Evolutionary conservation across 345 rosid genomes (phyloP), one percentile per base, ranked within the genome.

Genomic region (Sapria himalayana): DNA sequence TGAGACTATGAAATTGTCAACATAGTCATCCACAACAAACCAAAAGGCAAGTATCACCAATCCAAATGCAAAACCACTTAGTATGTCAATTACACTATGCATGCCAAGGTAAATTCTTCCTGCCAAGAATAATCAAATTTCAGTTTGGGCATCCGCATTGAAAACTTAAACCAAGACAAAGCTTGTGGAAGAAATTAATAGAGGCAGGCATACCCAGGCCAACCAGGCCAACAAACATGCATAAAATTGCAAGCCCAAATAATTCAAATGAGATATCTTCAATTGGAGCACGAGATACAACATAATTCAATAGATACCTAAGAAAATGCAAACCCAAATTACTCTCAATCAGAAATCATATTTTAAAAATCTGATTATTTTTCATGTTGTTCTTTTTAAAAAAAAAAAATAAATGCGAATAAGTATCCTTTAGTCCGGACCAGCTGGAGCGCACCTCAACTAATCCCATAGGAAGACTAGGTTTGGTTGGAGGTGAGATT

Each of bases 91-190:
- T 55, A 74, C 59, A 56, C 95, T 79, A 70, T 89, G 98, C 98
- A 89, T 89, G 46, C 98, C 98, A 11, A 89, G 86, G 79, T 82
- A 89, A 39, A 89, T 65, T 69, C 98, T 79, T 66, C 95, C 98
- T 89, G 54, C 38, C 60, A 72, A 63, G 52, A 20, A 72, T 47
- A 54, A 69, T n/a, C 41, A 37, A 21, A 23, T 41, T 43, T 56
- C 40, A 48, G 39, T 37, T 29, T 9, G 2, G 24, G 25, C 18
- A 43, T 22, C 39, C n/a, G 37, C 23, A 19, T 14, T 0, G 41
- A 50, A 49, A 35, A 9, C 25, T 29, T 17, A 39, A 7, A 54
- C 19, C 11, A 39, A 24, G 3, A 22, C 14, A 29, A 22, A 45
- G 39, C 45, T 43, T 41, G n/a, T n/a, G 54, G 13, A 40, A 34